phyloP scores from a whole-genome alignment of 768 basidiomycete species.

The Gloeopeniophorella convolvens region DNA sequence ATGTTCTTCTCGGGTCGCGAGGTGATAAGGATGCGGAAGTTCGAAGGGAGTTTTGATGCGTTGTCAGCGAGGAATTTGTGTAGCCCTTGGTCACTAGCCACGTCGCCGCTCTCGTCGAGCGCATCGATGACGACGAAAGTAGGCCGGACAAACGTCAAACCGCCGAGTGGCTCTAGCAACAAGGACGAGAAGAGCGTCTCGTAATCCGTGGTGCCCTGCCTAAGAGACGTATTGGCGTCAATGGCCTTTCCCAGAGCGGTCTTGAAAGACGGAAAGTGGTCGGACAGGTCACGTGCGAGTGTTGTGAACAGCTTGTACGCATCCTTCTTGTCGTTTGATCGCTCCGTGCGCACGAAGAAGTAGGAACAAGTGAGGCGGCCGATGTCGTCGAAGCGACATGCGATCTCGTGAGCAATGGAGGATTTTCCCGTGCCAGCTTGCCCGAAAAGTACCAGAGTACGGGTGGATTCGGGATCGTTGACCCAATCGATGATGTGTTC shows the following conservation, averaged over 20 bases:
- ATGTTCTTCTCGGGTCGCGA: neutral
- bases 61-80: neutral
- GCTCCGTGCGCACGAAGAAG: neutral
- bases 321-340: neutral
- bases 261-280: neutral
- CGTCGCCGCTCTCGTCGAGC: neutral
- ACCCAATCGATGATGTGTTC: too few relatives aligned
- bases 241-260: neutral
- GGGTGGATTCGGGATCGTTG: too few relatives aligned
- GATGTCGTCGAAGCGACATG: neutral
- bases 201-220: neutral
- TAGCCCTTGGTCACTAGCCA: neutral
- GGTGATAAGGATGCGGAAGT: slow-evolving; percentile 1
- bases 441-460: neutral
- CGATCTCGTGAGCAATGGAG: too few relatives aligned
- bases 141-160: neutral
- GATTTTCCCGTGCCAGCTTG: neutral
- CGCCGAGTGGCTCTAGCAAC: neutral
- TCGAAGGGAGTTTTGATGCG: neutral
- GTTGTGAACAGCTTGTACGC: neutral
- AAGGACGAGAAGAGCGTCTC: neutral
- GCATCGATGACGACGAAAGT: neutral
- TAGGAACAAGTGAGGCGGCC: neutral
- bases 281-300: neutral
- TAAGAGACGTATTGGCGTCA: neutral